Conservation (phyloP, 306 rosid species). For the Carpinus viminea region DNA sequence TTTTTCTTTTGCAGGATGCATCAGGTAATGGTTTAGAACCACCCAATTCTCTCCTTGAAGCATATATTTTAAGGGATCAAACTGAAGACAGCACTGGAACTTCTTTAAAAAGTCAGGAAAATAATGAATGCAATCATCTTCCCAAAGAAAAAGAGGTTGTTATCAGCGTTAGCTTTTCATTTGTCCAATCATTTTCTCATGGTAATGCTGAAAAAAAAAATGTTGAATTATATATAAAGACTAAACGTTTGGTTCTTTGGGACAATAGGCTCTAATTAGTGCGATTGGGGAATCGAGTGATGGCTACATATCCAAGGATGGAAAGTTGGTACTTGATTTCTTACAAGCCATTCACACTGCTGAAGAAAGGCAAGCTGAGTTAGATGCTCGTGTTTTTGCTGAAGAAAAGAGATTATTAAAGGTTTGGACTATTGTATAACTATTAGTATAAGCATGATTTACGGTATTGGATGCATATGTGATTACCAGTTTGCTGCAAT, state of each 20-base stretch:
- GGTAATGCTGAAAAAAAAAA: constrained; percentile 3
- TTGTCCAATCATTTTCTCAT: constrained; percentile 21
- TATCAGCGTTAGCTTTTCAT: constrained; percentile 14
- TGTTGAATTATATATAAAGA: constrained; percentile 13
- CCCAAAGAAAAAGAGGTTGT: constrained; percentile 62
- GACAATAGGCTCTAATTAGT: constrained; percentile 50
- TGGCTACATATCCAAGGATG: constrained; percentile 75
- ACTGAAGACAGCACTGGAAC: constrained; percentile 34
- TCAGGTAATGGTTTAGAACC: constrained; percentile 40
- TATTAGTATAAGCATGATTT: constrained; percentile 17
- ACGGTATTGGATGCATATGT: constrained; percentile 10
- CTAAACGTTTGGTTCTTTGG: constrained; percentile 29
- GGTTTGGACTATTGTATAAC: constrained; percentile 43
- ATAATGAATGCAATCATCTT: constrained; percentile 34
- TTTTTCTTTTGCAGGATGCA: constrained; percentile 47
- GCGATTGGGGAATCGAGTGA: constrained; percentile 56
- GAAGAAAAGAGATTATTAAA: constrained; percentile 77
- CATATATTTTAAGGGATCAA: constrained; percentile 56
- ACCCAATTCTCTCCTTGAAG: constrained; percentile 63
- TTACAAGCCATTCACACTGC: constrained; percentile 90
- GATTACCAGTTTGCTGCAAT: constrained; percentile 2
- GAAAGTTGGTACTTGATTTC: constrained; percentile 78
- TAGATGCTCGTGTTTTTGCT: constrained; percentile 62
- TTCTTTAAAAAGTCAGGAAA: constrained; percentile 30
- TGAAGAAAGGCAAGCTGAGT: constrained; percentile 79